Evolutionary conservation across 2,329 filamentous ascomycete species (phyloP).

Genomic region (Torrubiellomyces zombiae): DNA sequence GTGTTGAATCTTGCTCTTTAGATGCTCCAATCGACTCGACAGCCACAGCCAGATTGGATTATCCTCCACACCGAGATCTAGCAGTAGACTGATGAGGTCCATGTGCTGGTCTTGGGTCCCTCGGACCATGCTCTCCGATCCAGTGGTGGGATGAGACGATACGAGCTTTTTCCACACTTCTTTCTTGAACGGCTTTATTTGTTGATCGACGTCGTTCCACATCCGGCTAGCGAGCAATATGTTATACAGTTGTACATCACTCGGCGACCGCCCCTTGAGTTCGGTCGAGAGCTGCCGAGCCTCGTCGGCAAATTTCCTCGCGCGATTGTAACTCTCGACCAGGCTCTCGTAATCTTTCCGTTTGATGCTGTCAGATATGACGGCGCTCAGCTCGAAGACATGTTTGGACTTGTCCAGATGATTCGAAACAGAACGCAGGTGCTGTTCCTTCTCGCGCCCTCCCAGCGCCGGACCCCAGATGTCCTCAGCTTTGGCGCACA

Average conservation of each 20-base stretch:
- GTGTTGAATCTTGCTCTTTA: constrained; percentile 69
- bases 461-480: constrained; percentile 92
- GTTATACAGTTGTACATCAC: constrained; percentile 68
- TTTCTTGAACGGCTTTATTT: constrained; percentile 73
- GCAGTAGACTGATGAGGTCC: constrained; percentile 71
- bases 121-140: constrained; percentile 28
- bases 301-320: constrained; percentile 67
- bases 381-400: constrained; percentile 64
- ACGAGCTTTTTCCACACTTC: constrained; percentile 75
- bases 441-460: constrained; percentile 79
- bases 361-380: constrained; percentile 70
- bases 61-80: constrained; percentile 90
- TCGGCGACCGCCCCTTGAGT: constrained; percentile 38
- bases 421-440: constrained; percentile 59
- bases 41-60: constrained; percentile 97
- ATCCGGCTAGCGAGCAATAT: constrained; percentile 80
- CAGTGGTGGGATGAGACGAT: constrained; percentile 42
- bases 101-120: constrained; percentile 68
- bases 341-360: constrained; percentile 79
- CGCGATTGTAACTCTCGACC: constrained; percentile 71
- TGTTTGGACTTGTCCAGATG: constrained; percentile 66
- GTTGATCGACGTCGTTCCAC: constrained; percentile 86
- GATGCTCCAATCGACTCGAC: constrained; percentile 69
- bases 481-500: constrained; percentile 87
- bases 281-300: constrained; percentile 51